Evolutionary conservation across 805 yeast genomes (phyloP).

Genomic region (Hanseniaspora thailandica): DNA sequence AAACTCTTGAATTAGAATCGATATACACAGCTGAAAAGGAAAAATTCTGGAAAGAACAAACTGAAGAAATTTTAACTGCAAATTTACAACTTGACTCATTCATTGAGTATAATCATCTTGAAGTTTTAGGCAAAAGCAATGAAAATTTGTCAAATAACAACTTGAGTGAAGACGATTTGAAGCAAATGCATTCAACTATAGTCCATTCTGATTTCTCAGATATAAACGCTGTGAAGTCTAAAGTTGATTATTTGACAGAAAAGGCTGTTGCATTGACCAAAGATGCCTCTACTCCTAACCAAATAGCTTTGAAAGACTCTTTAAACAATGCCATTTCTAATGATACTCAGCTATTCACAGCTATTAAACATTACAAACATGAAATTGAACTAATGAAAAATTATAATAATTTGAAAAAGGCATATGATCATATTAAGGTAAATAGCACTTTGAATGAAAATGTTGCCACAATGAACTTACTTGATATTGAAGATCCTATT

Average conservation of each 20-base stretch:
- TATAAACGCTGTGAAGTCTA: constrained; percentile 28
- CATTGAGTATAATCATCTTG: constrained; percentile 68
- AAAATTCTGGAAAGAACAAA: constrained; percentile 54
- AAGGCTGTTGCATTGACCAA: constrained; percentile 28
- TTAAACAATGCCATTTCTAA: constrained; percentile 50
- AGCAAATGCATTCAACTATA: constrained; percentile 24
- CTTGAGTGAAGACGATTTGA: constrained; percentile 22
- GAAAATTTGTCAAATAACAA: constrained; percentile 22
- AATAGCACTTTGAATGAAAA: neutral
- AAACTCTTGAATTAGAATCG: constrained; percentile 77
- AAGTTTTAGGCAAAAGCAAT: constrained; percentile 44
- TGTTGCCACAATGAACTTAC: constrained; percentile 32
- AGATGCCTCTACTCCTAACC: constrained; percentile 41
- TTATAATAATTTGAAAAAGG: constrained; percentile 34
- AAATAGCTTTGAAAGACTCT: constrained; percentile 46
- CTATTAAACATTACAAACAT: constrained; percentile 34
- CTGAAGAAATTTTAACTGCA: constrained; percentile 64
- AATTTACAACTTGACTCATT: constrained; percentile 69
- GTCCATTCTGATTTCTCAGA: constrained; percentile 24
- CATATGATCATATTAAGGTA: constrained; percentile 26
- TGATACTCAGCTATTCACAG: constrained; percentile 41
- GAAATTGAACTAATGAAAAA: constrained; percentile 37
- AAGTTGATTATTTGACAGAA: constrained; percentile 28
- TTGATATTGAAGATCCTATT: constrained; percentile 55
- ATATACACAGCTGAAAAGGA: constrained; percentile 86